Evolutionary conservation across 129 eudicot species (phyloP), one percentile per base, ranked within the genome.

Genomic region (Tagetes patula): DNA sequence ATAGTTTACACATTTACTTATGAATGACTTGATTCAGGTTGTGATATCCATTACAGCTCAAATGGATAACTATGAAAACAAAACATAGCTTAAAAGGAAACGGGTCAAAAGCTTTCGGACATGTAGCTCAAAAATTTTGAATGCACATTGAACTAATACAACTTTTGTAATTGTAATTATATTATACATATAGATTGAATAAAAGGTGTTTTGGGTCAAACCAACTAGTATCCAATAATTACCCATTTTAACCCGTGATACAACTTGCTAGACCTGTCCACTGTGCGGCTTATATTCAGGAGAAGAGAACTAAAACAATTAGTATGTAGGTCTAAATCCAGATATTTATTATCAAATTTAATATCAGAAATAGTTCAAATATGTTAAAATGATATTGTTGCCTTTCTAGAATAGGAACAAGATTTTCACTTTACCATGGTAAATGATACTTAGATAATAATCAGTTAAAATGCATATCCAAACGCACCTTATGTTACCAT

Each of bases 401-500:
- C 6, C 4, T 50, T 40, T 14, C 40, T n/a, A 32, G 43, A 54
- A 46, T 62, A 3, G 14, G 71, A 32, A 68, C 2, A 32, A 63
- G 53, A 2, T 10, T 8, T 27, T 42, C 85, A 10, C 93, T 93
- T 82, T 71, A 8, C 62, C 0, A 30, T 55, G 11, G 12, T 31
- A 27, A 50, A 13, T 2, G 7, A 11, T 14, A n/a, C n/a, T 13
- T 50, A 50, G 58, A 31, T 14, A 39, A 82, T 50, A 6, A 54
- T 71, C 67, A 42, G 3, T 41, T 20, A 54, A 36, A 6, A 70
- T 53, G 36, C 75, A 38, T 47, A 50, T 8, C 45, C 74, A 69
- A 50, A 14, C 61, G 14, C 32, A 8, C 3, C 34, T 14, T 4
- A 40, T 39, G 14, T 55, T 14, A 43, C 48, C 43, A 27, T 30